A percentile compares a stretch with the other conserved stretches of the same genome.
Conservation (phyloP, 495 filamentous ascomycete species). For the Trichoderma parareesei region DNA sequence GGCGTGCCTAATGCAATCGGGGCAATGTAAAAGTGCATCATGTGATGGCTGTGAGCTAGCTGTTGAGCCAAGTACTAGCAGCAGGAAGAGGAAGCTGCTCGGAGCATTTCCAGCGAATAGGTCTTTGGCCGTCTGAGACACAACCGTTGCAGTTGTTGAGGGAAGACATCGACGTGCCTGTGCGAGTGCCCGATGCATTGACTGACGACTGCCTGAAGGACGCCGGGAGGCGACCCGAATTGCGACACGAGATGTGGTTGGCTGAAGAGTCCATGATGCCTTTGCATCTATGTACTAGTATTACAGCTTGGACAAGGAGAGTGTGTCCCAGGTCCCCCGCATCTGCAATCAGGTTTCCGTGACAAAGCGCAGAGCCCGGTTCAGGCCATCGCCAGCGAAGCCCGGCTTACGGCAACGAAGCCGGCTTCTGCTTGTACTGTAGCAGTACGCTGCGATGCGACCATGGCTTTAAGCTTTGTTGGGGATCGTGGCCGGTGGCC, state of each 20-base stretch:
- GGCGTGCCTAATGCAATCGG: too few relatives aligned
- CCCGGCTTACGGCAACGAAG: background rate
- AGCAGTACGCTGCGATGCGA: too few relatives aligned
- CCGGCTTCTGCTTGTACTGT: background rate
- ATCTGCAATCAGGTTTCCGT: slow-evolving; percentile 2
- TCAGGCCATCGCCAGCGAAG: background rate
- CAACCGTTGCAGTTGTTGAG: background rate
- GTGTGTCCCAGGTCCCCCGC: background rate
- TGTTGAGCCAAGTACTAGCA: background rate
- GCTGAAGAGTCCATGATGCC: background rate
- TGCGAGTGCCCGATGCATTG: background rate
- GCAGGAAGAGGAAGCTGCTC: background rate
- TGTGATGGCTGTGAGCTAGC: background rate
- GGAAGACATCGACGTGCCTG: background rate
- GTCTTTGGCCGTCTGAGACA: slow-evolving; percentile 4
- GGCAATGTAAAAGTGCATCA: background rate
- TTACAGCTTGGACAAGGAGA: background rate
- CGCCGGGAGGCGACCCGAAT: background rate
- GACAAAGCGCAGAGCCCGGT: background rate
- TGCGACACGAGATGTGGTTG: background rate
- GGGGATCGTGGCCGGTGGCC: background rate
- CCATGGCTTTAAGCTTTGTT: slow-evolving; percentile 2
- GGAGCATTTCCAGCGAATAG: slow-evolving; percentile 3
- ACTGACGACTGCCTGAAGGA: background rate
- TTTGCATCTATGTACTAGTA: background rate